Evolutionary conservation across 805 yeast genomes (phyloP), one percentile per base, ranked within the genome.

Genomic region (Wickerhamomyces strasburgensis): DNA sequence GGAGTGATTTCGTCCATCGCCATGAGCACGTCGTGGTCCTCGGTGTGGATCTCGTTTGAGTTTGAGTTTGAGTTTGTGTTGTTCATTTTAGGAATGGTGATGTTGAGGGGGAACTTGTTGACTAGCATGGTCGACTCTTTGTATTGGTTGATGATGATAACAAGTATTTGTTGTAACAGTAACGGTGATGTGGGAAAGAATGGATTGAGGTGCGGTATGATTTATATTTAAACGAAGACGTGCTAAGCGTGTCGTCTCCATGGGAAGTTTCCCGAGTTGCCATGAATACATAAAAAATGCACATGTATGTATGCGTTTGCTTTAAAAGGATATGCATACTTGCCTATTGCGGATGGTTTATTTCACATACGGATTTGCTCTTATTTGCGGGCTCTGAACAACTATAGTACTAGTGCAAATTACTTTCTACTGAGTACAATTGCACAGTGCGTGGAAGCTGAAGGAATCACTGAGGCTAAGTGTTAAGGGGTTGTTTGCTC

Each of bases 1-100:
- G 54, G 52, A 2, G 56, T 45, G 19, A 43, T 14, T 15, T 46
- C 52, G 29, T 40, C 47, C 46, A 45, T 42, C 38, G 39, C 36
- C 10, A 15, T 17, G n/a, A 43, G 10, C 16, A 37, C 44, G 30
- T 49, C 54, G 13, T 3, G 13, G 19, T 37, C 39, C 28, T 39
- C 38, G 19, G 34, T n/a, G n/a, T n/a, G n/a, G n/a, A n/a, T n/a
- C n/a, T 25, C 5, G 27, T 15, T 10, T 11, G 13, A 25, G 27
- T 19, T 11, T 5, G 27, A 14, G 18, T 15, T 11, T 10, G 28
- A 24, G 3, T 23, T 29, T 16, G n/a, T 3, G 25, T 19, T 27
- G 17, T 21, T 27, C 30, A 33, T 30, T 5, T 33, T 38, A 5
- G 38, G 38, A 9, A 48, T 33, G 34, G 38, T 40, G 9, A 48